Conservation (phyloP, 164 flowering plant species). For the Vitis rupestris region DNA sequence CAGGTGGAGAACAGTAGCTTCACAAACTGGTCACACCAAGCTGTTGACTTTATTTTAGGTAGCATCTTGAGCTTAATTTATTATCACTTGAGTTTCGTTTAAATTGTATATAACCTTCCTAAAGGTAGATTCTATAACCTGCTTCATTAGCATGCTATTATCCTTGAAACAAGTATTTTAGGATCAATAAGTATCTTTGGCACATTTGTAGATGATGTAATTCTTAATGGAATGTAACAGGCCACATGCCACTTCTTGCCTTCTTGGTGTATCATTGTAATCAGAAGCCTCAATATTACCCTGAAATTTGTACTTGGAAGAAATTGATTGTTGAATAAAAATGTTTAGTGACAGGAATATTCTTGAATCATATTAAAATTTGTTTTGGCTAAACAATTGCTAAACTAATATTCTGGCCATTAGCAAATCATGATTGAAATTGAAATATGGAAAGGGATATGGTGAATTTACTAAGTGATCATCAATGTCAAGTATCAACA, state of each 20-base stretch:
- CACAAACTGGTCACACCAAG: slow-evolving; percentile 79
- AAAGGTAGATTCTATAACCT: background rate
- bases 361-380: background rate
- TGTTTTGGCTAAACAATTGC: background rate
- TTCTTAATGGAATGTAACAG: background rate
- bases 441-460: too few species aligned
- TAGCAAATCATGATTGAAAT: too few species aligned
- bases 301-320: background rate
- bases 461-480: too few species aligned
- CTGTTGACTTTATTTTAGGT: slow-evolving; percentile 88
- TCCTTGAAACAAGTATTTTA: background rate
- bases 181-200: background rate
- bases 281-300: background rate
- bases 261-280: background rate
- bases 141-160: background rate
- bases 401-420: background rate
- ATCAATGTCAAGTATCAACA: too few species aligned
- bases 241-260: background rate
- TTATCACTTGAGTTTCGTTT: background rate
- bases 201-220: background rate
- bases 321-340: background rate
- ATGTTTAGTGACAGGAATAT: too few species aligned
- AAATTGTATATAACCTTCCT: too few species aligned
- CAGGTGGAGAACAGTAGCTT: slow-evolving; percentile 53
- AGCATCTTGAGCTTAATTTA: slow-evolving; percentile 3